phyloP scores from a whole-genome alignment of 2,329 filamentous ascomycete genomes.

The Trichoderma sp. region DNA sequence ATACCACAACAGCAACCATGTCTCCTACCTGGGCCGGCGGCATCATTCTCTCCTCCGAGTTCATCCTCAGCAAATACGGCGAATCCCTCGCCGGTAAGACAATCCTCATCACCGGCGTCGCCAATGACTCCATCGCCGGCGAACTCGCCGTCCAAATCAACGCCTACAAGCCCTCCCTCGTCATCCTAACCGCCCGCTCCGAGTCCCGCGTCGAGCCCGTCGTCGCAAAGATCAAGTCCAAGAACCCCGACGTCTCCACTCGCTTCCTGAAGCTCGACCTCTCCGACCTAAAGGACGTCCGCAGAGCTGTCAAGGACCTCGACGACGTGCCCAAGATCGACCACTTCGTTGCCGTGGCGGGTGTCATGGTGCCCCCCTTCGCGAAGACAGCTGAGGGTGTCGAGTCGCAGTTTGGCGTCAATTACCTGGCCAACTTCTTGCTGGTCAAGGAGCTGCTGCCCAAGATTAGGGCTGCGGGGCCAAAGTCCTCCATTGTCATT shows the following conservation, averaged over 20 bases:
- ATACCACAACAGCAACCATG: neutral
- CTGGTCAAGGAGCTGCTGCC: constrained; percentile 48
- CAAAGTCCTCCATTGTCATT: constrained; percentile 16
- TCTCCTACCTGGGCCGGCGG: neutral
- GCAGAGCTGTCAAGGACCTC: constrained; percentile 6
- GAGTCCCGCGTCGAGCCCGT: constrained; percentile 9
- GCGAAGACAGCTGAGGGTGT: constrained; percentile 24
- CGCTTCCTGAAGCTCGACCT: constrained; percentile 19
- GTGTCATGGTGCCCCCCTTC: constrained; percentile 18
- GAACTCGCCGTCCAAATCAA: constrained; percentile 21
- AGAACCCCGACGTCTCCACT: neutral
- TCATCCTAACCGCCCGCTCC: constrained; percentile 15
- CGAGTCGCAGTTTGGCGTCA: constrained; percentile 47
- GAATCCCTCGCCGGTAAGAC: neutral
- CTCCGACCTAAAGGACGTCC: neutral
- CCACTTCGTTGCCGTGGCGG: constrained; percentile 20
- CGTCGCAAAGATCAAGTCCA: neutral
- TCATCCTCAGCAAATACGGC: neutral
- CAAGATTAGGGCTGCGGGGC: constrained; percentile 22
- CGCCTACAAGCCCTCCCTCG: constrained; percentile 13
- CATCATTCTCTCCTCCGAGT: constrained; percentile 9
- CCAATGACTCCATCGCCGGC: constrained; percentile 17
- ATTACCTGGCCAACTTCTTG: constrained; percentile 53
- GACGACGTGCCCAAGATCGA: constrained; percentile 11
- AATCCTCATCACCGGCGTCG: constrained; percentile 21